These are phyloP conservation scores for Ustilago vetiveriae DNA, from an alignment of 1,284 basidiomycete genomes.

Conservation along the genomic window DNA sequence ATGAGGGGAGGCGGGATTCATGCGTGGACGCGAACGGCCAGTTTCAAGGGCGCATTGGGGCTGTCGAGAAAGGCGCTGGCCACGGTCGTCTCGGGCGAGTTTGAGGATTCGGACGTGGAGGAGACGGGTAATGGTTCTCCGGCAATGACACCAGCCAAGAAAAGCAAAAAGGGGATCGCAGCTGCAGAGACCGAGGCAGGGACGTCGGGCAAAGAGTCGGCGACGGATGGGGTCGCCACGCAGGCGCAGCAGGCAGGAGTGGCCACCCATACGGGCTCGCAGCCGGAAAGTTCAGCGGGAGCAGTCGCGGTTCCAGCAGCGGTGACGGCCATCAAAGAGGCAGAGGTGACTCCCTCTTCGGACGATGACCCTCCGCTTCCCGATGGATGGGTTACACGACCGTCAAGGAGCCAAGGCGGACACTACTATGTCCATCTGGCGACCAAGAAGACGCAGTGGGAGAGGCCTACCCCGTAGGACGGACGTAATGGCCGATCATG, in stretches of 20 bases:
- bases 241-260: too few relatives aligned
- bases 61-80: conserved; percentile 9
- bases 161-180: background rate
- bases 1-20: conserved; percentile 23
- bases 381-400: conserved; percentile 19
- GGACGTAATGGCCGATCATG: too few relatives aligned
- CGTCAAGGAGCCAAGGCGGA: conserved; percentile 24
- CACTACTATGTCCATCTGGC: conserved; percentile 35
- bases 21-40: conserved; percentile 18
- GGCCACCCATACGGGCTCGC: background rate
- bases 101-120: conserved; percentile 5
- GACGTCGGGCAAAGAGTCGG: background rate
- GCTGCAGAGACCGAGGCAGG: background rate
- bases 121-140: conserved; percentile 3
- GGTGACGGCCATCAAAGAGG: background rate
- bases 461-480: conserved; percentile 29
- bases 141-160: conserved; percentile 16
- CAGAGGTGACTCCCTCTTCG: conserved; percentile 4
- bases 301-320: background rate
- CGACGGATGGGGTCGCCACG: too few relatives aligned
- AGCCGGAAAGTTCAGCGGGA: background rate
- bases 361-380: conserved; percentile 33
- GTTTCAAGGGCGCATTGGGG: conserved; percentile 18
- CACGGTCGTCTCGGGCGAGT: conserved; percentile 7
- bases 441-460: conserved; percentile 46